Percentiles rank a stretch among this genome's conserved stretches.
Evolutionary conservation across 192 early-diverging fungal genomes (phyloP).

Genomic region (Geranomyces variabilis): DNA sequence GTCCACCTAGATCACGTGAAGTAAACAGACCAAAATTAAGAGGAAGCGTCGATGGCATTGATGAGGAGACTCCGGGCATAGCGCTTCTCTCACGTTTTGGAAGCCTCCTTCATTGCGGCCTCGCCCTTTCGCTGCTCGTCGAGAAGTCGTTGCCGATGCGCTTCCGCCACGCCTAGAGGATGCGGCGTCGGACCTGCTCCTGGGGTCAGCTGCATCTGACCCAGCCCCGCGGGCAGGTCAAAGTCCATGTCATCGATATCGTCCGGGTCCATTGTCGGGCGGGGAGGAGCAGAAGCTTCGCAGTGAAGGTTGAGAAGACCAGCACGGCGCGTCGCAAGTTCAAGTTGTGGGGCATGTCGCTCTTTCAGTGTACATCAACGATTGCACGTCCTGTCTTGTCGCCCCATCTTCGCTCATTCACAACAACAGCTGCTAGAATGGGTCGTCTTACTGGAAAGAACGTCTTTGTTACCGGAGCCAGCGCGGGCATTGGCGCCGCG

Average conservation of each 20-base stretch:
- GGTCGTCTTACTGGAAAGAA: too few species aligned
- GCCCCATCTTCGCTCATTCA: too few species aligned
- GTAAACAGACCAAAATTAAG: neutral
- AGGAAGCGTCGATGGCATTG: neutral
- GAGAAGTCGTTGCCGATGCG: neutral
- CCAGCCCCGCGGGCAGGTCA: conserved; percentile 39
- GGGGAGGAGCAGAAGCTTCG: too few species aligned
- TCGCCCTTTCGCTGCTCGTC: neutral
- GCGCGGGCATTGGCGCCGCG: conserved; percentile 74
- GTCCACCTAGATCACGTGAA: conserved; percentile 31
- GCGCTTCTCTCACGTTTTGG: conserved; percentile 10
- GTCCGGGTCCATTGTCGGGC: conserved; percentile 25
- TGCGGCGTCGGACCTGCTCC: neutral
- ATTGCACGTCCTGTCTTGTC: too few species aligned
- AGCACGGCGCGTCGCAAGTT: too few species aligned
- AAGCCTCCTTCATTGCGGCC: conserved; percentile 17
- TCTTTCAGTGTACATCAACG: too few species aligned
- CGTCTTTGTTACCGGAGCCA: conserved; percentile 63
- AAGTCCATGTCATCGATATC: conserved; percentile 51
- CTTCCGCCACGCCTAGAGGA: neutral
- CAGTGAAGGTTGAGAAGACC: too few species aligned
- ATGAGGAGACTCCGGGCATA: neutral
- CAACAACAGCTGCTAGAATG: too few species aligned
- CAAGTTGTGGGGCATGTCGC: too few species aligned
- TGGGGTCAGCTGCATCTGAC: neutral